phyloP scores from a whole-genome alignment of 2,329 filamentous ascomycete genomes.

The Ceratocystiopsis brevicomis region DNA sequence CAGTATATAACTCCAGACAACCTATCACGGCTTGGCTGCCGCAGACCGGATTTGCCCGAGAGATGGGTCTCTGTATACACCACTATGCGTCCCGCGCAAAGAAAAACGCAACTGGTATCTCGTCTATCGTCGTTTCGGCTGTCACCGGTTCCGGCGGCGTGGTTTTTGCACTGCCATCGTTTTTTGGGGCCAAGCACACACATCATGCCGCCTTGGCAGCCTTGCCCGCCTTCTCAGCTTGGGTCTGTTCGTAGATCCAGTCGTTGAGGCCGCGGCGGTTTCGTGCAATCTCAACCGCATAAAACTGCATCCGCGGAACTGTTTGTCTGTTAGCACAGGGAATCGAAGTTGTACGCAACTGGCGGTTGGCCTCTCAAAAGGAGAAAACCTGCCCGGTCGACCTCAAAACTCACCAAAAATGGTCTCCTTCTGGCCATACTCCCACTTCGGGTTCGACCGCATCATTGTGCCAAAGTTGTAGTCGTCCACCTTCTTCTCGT shows the following conservation, averaged over 20 bases:
- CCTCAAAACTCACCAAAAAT: slow-evolving; percentile 56
- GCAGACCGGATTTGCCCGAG: too few relatives aligned
- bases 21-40: too few relatives aligned
- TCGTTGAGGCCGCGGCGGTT: slow-evolving; percentile 85
- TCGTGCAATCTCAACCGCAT: slow-evolving; percentile 38
- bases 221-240: slow-evolving; percentile 30
- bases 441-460: slow-evolving; percentile 53
- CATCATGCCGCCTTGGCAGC: too few relatives aligned
- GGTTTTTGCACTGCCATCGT: too few relatives aligned
- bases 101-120: too few relatives aligned
- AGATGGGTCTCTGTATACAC: too few relatives aligned
- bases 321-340: slow-evolving; percentile 3
- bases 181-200: too few relatives aligned
- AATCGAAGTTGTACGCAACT: neutral
- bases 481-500: slow-evolving; percentile 90
- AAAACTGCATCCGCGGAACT: slow-evolving; percentile 38
- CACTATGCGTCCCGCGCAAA: too few relatives aligned
- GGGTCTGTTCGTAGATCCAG: slow-evolving; percentile 81
- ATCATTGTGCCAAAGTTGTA: slow-evolving; percentile 97
- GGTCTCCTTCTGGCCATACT: slow-evolving; percentile 76
- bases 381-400: neutral
- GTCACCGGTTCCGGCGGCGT: too few relatives aligned
- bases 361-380: too few relatives aligned
- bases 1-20: too few relatives aligned
- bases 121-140: too few relatives aligned